Percentiles rank a stretch among this genome's conserved stretches.
Conservation (phyloP, 2,329 filamentous ascomycete genomes). For the Alternaria sp. region DNA sequence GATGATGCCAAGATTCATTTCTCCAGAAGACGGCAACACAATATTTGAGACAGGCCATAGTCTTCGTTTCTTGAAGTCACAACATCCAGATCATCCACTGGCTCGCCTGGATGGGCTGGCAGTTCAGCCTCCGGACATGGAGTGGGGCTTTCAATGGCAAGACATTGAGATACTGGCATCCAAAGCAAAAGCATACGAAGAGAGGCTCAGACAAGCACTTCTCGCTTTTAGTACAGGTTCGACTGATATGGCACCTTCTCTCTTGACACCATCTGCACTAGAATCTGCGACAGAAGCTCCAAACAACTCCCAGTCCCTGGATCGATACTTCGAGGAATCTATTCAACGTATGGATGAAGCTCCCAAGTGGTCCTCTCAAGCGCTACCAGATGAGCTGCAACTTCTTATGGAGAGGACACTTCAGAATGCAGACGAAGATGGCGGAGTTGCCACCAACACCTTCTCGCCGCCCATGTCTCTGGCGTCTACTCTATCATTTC, state of each 20-base stretch:
- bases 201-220: conserved; percentile 46
- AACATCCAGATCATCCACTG: conserved; percentile 76
- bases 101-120: conserved; percentile 61
- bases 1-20: conserved; percentile 76
- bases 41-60: conserved; percentile 85
- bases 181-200: conserved; percentile 64
- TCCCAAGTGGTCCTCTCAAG: conserved; percentile 21
- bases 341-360: conserved; percentile 35
- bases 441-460: conserved; percentile 7
- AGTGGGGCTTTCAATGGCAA: conserved; percentile 77
- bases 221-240: conserved; percentile 31
- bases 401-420: conserved; percentile 34
- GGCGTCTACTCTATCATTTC: conserved; percentile 75
- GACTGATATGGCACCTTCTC: background rate
- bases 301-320: conserved; percentile 16
- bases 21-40: conserved; percentile 70
- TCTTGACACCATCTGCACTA: background rate
- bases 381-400: conserved; percentile 41
- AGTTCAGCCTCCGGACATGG: conserved; percentile 64
- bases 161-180: conserved; percentile 70
- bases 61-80: conserved; percentile 73
- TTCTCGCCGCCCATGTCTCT: conserved; percentile 64
- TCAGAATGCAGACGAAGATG: background rate
- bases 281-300: conserved; percentile 3
- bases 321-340: conserved; percentile 39